Base-by-base conservation (phyloP, 2,329 filamentous ascomycete genomes). In the Fusarium irregulare region DNA sequence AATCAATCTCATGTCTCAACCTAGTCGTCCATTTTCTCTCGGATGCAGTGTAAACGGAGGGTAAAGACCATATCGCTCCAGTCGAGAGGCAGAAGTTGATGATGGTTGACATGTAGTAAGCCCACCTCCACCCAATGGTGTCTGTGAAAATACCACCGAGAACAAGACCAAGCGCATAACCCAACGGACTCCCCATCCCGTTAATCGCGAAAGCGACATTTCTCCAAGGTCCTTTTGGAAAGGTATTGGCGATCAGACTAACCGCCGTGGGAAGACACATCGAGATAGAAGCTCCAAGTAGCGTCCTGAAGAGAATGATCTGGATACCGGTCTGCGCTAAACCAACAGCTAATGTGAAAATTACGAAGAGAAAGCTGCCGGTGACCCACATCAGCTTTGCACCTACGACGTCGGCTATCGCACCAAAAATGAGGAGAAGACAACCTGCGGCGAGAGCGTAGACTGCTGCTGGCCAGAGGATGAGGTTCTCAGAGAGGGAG, bases 71-170 rank as follows among this genome's bases (percentile, higher is more conserved):
- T 23, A 83, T 76, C 1, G 80, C 78, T 1, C 73, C 75, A 0
- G 76, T 68, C 7, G 80, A 81, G 6, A 83, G 68, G 25, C 72
- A 76, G 11, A 82, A 66, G 40, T 79, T 80, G 18, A 85, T 71
- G 2, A 77, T 74, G 6, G 76, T 79, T 68, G 76, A 76, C 56
- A 82, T 73, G 50, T 82, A 84, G 30, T 83, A 87, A 0, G 80
- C 78, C 70, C 80, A 82, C 7, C 84, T 74, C 84, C 85, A 87
- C 5, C 83, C 84, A 8, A 82, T 78, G 0, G 79, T 81, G 47
- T 86, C 81, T 0, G 82, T 79, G 56, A 87, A 81, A 7, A 87
- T 75, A 20, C 85, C 85, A 8, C 83, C 84, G 0, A 86, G 76
- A 0, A 87, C 83, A 3, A 87, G 69, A 0, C 85, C 85, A 0